phyloP scores from a whole-genome alignment of 176 grass and related monocot genomes.

The Eleusine indica region DNA sequence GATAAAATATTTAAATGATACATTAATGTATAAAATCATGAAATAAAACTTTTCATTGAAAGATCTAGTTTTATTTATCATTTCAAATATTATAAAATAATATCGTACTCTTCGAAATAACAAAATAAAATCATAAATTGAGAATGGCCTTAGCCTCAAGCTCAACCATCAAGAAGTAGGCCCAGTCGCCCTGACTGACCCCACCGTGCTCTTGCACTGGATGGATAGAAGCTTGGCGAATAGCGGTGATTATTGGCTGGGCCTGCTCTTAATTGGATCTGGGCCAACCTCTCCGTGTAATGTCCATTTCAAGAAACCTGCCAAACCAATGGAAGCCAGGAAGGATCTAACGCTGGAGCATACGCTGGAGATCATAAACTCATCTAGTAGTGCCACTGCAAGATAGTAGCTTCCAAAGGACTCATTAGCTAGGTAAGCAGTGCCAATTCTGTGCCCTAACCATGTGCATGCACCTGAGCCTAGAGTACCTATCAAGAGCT shows the following conservation, averaged over 20 bases:
- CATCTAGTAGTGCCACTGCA: background rate
- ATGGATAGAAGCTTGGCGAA: background rate
- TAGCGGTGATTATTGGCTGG: slow-evolving; percentile 39
- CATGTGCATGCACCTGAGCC: slow-evolving; percentile 48
- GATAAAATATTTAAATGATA: no score
- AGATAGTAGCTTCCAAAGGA: slow-evolving; percentile 35
- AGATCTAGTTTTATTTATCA: no score
- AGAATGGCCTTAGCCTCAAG: background rate
- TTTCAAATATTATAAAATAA: background rate
- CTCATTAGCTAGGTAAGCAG: slow-evolving; percentile 32
- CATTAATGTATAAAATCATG: no score
- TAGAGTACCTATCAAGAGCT: slow-evolving; percentile 2
- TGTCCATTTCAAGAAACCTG: slow-evolving; percentile 49
- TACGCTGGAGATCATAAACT: slow-evolving; percentile 5
- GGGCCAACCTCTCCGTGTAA: slow-evolving; percentile 31
- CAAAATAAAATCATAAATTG: no score
- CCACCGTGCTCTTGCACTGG: slow-evolving; percentile 19
- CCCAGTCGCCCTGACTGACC: slow-evolving; percentile 11
- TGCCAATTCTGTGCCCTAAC: slow-evolving; percentile 34
- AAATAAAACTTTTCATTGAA: no score
- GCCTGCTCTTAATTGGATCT: slow-evolving; percentile 35
- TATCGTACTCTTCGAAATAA: no score
- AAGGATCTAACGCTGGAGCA: slow-evolving; percentile 1
- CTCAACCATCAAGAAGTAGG: slow-evolving; percentile 30
- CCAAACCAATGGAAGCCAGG: slow-evolving; percentile 31